A percentile compares a stretch with the other conserved stretches of the same genome.
Conservation (phyloP, 306 rosid genomes). For the Dryas drummondii region DNA sequence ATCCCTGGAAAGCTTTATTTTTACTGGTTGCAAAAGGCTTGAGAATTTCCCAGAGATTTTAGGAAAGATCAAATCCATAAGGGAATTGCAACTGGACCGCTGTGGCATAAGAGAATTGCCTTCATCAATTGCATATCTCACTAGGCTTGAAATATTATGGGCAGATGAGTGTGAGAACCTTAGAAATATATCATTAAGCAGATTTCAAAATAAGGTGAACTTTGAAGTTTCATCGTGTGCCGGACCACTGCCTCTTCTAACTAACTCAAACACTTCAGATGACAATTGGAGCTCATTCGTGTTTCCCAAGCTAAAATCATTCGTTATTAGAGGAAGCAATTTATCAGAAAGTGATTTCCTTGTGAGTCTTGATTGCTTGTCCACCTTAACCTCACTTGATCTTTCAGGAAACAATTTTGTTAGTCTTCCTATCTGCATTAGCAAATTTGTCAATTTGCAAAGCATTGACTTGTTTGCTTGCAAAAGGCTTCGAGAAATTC, state of each 20-base stretch:
- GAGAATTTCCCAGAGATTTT: conserved; percentile 3
- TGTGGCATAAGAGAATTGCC: background rate
- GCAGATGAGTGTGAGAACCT: background rate
- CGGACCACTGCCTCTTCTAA: no score
- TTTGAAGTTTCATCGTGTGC: no score
- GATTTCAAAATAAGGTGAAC: no score
- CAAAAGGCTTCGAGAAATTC: background rate
- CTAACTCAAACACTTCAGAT: no score
- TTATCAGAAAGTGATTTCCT: no score
- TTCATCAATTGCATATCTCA: background rate
- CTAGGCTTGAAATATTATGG: background rate
- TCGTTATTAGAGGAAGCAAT: no score
- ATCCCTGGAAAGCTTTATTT: background rate
- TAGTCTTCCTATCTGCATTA: background rate
- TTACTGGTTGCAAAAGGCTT: background rate
- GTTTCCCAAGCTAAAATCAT: no score
- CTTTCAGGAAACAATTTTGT: background rate
- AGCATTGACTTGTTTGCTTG: background rate
- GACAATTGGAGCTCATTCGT: no score
- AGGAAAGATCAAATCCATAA: background rate
- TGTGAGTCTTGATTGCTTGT: background rate
- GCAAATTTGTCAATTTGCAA: background rate
- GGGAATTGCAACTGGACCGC: background rate
- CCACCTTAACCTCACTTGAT: background rate
- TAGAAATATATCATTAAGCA: background rate